Evolutionary conservation across 2,329 filamentous ascomycete species (phyloP).

Genomic region (Trichophyton schoenleinii): DNA sequence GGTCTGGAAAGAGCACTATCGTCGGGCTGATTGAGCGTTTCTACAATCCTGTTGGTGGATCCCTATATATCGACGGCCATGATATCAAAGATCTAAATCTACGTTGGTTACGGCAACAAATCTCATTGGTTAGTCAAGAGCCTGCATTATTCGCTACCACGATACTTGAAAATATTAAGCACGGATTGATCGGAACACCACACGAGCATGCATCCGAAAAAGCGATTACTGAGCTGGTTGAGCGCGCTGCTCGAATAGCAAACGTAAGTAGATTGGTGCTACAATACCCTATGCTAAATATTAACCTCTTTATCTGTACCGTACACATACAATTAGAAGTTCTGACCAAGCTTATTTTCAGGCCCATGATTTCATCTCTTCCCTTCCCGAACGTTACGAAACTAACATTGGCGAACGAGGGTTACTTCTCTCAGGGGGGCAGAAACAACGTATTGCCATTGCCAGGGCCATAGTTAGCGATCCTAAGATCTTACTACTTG

Average conservation of each 20-base stretch:
- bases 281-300: too few species aligned
- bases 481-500: constrained; percentile 66
- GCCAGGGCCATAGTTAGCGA: constrained; percentile 66
- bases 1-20: constrained; percentile 32
- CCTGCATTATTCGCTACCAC: constrained; percentile 13
- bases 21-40: constrained; percentile 42
- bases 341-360: constrained; percentile 23
- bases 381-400: constrained; percentile 64
- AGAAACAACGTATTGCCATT: constrained; percentile 80
- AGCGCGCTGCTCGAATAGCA: not conserved
- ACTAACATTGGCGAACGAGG: constrained; percentile 60
- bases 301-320: not conserved
- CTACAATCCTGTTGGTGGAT: constrained; percentile 40
- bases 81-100: constrained; percentile 23
- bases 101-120: constrained; percentile 15
- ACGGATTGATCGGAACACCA: constrained; percentile 13
- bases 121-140: constrained; percentile 17
- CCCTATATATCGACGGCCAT: constrained; percentile 24
- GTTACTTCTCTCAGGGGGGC: constrained; percentile 10
- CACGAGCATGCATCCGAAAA: constrained; percentile 9
- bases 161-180: constrained; percentile 13
- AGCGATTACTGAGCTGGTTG: constrained; percentile 6
- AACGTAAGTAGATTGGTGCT: not conserved
- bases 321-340: not conserved
- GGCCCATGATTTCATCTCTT: constrained; percentile 65